Base-by-base conservation (phyloP, 176 grass and related monocot genomes). In the Lolium rigidum region DNA sequence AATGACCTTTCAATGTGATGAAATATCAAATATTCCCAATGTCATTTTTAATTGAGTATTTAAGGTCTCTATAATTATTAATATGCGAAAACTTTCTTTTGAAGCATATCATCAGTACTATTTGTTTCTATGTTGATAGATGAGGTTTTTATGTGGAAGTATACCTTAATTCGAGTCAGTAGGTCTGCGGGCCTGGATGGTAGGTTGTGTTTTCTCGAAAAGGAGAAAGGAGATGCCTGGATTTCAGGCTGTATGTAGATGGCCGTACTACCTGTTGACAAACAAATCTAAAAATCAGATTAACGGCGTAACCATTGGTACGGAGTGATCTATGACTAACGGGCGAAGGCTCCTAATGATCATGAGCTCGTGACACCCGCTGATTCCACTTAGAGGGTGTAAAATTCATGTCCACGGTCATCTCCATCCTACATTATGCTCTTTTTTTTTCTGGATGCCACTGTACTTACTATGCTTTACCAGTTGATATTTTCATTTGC, bases 81-180 rank as follows among this genome's bases (percentile, higher is more conserved):
- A 6, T 47, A 47, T 82, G 35, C 21, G 26, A n/a, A 7, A 50
- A 74, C 12, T 56, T 65, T 20, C 7, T 46, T 80, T 28, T 14
- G 17, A 61, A 75, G 13, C 8, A 0, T 59, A 50, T 57, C 18
- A 75, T 35, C 14, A n/a, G 1, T 52, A 49, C 78, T 79, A 21
- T 82, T 73, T 78, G 25, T 78, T 78, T 69, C 48, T 70, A 54
- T 50, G 80, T 6, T 71, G 50, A 38, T 70, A 57, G 4, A 18
- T 25, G 5, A 52, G 31, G 22, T 82, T 56, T 70, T 39, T 13
- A 17, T 25, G 22, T 72, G 50, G 49, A 22, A 28, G 24, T 20
- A 43, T 12, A 59, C n/a, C 63, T 41, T 55, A 57, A 9, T 83
- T 62, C 56, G 10, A 47, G 16, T 15, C 56, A 60, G 9, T 74